phyloP scores from a whole-genome alignment of 345 rosid species.

The Salix brachista region DNA sequence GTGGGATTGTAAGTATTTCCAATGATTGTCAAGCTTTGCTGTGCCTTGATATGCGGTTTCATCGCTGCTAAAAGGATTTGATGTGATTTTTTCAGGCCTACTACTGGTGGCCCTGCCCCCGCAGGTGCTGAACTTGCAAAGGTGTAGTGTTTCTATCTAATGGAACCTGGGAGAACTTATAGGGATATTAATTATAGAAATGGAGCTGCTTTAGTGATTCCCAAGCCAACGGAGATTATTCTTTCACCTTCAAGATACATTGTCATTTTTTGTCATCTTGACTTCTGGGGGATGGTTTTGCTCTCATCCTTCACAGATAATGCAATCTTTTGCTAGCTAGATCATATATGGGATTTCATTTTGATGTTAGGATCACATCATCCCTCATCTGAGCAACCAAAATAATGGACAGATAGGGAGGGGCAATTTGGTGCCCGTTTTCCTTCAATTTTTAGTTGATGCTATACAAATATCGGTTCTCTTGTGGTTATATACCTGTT shows the following conservation, averaged over 20 bases:
- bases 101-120: conserved; percentile 81
- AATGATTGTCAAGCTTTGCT: neutral
- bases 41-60: neutral
- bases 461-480: too few relatives aligned
- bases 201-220: conserved; percentile 26
- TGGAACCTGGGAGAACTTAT: conserved; percentile 9
- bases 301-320: conserved; percentile 23
- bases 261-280: conserved; percentile 7
- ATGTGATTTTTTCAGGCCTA: conserved; percentile 56
- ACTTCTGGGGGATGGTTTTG: conserved; percentile 35
- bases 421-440: neutral
- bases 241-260: conserved; percentile 25
- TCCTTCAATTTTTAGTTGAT: too few relatives aligned
- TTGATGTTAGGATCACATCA: neutral
- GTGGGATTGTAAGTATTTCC: conserved; percentile 84
- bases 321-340: conserved; percentile 32
- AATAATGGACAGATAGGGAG: conserved; percentile 26
- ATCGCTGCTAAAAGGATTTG: neutral
- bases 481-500: too few relatives aligned
- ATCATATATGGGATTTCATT: conserved; percentile 19
- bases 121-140: conserved; percentile 34
- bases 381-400: conserved; percentile 15
- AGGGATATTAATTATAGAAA: conserved; percentile 38
- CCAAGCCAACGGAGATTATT: conserved; percentile 25
- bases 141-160: conserved; percentile 19